Evolutionary conservation across 2,329 filamentous ascomycete species (phyloP), one percentile per base, ranked within the genome.

Genomic region (Conoideocrella luteorostrata): DNA sequence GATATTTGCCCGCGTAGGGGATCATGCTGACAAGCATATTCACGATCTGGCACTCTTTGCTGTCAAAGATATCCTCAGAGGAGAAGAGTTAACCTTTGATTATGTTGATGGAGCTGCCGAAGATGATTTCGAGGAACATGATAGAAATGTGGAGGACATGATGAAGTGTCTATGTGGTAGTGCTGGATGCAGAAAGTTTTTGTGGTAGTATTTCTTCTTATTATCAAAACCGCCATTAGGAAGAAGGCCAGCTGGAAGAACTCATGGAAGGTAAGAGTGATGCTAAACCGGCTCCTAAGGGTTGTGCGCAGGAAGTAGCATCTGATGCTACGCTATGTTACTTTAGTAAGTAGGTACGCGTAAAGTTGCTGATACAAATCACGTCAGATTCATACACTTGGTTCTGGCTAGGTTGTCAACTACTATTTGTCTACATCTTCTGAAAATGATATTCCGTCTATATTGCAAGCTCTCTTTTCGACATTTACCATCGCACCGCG

Each of bases 31-130:
- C 55, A 80, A 80, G 46, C 75, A 80, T 37, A 72, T 90, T 6
- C 88, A 91, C 58, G 84, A 89, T 47, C 67, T 91, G 38, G 86
- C 85, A 0, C 74, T 91, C 47, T 91, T 91, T 55, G 85, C 87
- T 0, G 74, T 81, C 23, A 66, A 73, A 33, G 74, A 86, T 42
- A 86, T 91, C 22, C 64, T 67, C 0, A 72, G 74, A 1, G 77
- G 77, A 2, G 77, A 82, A 24, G 86, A 93, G 60, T 63, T 93
- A 24, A 89, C 84, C 0, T 91, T 93, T 58, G 86, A 91, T 55
- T 93, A 93, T 54, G 71, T 86, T 5, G 83, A 86, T 51, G 80
- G 80, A 7, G 72, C 78, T 20, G 74, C 76, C 7, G 64, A 69
- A 26, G 64, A 69, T 24, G 68, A 72, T 2, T 70, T 78, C 32